Evolutionary conservation across 495 filamentous ascomycete genomes (phyloP).

Genomic region (Talaromyces stipitatus): DNA sequence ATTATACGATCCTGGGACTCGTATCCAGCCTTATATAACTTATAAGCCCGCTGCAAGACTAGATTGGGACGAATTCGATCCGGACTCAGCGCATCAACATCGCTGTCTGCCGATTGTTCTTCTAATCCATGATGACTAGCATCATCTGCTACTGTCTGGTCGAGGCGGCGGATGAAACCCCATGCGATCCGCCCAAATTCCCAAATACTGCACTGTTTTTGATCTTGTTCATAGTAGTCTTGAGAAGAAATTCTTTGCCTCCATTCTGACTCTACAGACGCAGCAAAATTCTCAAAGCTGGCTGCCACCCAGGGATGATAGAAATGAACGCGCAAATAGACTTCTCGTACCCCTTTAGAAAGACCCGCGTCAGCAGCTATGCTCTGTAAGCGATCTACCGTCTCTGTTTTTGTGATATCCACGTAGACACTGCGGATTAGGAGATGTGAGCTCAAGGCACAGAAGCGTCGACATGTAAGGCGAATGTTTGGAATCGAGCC

Average conservation of each 20-base stretch:
- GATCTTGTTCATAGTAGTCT: neutral
- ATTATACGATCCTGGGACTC: neutral
- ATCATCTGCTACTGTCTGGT: neutral
- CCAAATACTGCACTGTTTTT: neutral
- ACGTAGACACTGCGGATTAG: neutral
- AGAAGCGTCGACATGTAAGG: neutral
- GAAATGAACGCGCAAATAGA: neutral
- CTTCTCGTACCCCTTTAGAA: neutral
- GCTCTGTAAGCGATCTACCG: neutral
- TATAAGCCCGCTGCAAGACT: neutral
- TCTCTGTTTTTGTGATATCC: neutral
- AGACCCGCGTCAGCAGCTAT: neutral
- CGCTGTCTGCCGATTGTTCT: neutral
- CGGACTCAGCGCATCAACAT: neutral
- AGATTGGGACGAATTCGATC: neutral
- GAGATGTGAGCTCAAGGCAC: neutral
- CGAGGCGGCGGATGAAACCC: neutral
- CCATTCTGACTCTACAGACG: neutral
- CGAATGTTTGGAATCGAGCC: neutral
- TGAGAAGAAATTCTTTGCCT: neutral
- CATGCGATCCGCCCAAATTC: neutral
- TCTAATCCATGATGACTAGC: neutral
- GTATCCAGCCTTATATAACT: neutral
- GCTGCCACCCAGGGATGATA: conserved; percentile 4
- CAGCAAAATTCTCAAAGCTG: neutral